phyloP scores from a whole-genome alignment of 768 basidiomycete genomes.

The Pisolithus marmoratus region DNA sequence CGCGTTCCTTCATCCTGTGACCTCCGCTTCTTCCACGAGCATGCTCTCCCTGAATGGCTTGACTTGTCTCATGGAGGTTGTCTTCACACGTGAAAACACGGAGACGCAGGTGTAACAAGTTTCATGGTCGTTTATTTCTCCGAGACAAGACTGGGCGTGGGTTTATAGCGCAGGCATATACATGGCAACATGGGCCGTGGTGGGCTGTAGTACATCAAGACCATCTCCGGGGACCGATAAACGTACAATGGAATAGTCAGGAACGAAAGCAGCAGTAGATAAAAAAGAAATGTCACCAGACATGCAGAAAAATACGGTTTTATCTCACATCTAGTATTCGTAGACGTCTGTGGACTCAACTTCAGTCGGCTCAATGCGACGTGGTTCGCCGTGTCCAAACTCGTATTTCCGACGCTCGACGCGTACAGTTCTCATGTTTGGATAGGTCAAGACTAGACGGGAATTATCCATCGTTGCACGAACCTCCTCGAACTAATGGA shows the following conservation, averaged over 20 bases:
- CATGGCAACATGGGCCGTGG: not conserved
- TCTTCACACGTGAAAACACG: not conserved
- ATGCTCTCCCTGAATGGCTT: not conserved
- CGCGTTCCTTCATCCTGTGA: not conserved
- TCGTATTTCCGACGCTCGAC: constrained; percentile 25
- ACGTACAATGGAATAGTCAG: constrained; percentile 6
- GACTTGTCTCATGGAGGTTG: not conserved
- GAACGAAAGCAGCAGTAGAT: constrained; percentile 5
- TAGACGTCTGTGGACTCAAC: constrained; percentile 24
- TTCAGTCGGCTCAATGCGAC: constrained; percentile 29
- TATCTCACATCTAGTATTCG: constrained; percentile 23
- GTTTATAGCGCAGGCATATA: constrained; percentile 13
- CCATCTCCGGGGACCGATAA: constrained; percentile 6
- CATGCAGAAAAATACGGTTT: not conserved
- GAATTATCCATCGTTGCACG: constrained; percentile 60
- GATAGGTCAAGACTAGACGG: constrained; percentile 59
- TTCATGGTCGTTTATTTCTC: not conserved
- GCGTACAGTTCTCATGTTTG: constrained; percentile 36
- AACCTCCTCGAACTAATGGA: constrained; percentile 64
- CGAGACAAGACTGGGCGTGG: constrained; percentile 3
- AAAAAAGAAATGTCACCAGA: constrained; percentile 1
- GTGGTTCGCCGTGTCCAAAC: constrained; percentile 23
- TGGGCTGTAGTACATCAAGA: constrained; percentile 14
- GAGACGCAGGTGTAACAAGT: not conserved
- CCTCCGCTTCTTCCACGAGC: not conserved